Evolutionary conservation across 1,139 yeast species (phyloP).

Genomic region (Blastobotrys proliferans): DNA sequence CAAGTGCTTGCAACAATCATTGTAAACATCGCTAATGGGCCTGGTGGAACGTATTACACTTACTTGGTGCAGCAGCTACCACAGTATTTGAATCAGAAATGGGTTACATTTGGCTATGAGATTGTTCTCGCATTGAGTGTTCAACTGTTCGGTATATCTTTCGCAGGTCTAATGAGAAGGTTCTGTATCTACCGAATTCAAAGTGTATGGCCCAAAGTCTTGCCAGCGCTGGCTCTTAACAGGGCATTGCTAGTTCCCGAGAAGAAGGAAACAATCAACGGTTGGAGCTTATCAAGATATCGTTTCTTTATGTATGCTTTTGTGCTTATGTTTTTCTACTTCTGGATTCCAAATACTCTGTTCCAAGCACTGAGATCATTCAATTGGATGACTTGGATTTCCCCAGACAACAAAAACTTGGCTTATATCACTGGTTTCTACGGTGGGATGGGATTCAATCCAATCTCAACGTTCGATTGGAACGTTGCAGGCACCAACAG

Average conservation of each 20-base stretch:
- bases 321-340: constrained; percentile 44
- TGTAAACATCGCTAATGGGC: constrained; percentile 30
- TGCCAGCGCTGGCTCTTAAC: constrained; percentile 54
- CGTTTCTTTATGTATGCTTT: constrained; percentile 42
- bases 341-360: constrained; percentile 53
- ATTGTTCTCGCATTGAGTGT: constrained; percentile 47
- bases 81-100: constrained; percentile 39
- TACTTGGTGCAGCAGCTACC: constrained; percentile 40
- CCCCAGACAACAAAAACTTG: constrained; percentile 52
- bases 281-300: constrained; percentile 48
- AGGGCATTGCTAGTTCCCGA: constrained; percentile 44
- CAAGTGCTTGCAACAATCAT: constrained; percentile 57
- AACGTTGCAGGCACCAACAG: constrained; percentile 30
- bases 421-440: constrained; percentile 50
- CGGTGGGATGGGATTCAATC: constrained; percentile 57
- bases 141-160: constrained; percentile 56
- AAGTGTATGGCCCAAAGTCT: constrained; percentile 52
- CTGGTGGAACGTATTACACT: constrained; percentile 35
- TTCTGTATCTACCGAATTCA: constrained; percentile 55
- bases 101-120: constrained; percentile 50
- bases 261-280: constrained; percentile 34
- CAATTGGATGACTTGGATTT: constrained; percentile 62
- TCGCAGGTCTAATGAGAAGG: constrained; percentile 56
- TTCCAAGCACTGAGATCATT: constrained; percentile 50
- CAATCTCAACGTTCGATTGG: constrained; percentile 52